Evolutionary conservation across 345 rosid species (phyloP).

Genomic region (Rhodamnia argentea): DNA sequence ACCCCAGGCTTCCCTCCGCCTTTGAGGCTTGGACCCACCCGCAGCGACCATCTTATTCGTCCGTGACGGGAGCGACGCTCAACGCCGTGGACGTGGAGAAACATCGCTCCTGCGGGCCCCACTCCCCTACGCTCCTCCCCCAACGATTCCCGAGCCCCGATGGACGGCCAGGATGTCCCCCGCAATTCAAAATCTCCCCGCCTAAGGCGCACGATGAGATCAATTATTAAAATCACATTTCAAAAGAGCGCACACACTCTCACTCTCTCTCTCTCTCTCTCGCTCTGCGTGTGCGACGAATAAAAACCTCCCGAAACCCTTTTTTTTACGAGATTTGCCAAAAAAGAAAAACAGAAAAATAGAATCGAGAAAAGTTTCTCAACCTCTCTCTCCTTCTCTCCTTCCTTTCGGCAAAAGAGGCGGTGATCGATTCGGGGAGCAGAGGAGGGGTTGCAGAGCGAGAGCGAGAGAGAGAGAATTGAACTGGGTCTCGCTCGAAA

Average conservation of each 20-base stretch:
- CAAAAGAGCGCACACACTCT: background rate
- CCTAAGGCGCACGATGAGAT: background rate
- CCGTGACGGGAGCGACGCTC: background rate
- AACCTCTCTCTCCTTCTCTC: background rate
- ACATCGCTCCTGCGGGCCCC: background rate
- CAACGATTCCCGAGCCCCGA: background rate
- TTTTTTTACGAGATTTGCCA: background rate
- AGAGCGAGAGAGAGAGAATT: background rate
- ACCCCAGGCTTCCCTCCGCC: no score
- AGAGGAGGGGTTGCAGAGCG: background rate
- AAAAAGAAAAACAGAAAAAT: background rate
- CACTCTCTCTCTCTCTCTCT: background rate
- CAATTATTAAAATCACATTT: background rate
- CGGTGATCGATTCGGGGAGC: no score
- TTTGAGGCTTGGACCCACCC: background rate
- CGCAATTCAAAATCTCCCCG: constrained; percentile 1
- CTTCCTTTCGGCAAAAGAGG: no score
- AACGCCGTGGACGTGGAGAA: background rate
- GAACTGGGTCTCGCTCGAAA: background rate
- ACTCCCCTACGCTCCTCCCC: background rate
- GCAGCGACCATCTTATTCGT: background rate
- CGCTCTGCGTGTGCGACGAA: background rate
- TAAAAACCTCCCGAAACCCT: background rate
- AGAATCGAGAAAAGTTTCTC: background rate
- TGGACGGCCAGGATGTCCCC: constrained; percentile 1